Evolutionary conservation across 106 monocot species (phyloP), one percentile per base, ranked within the genome.

Genomic region (Triglochin maritima): DNA sequence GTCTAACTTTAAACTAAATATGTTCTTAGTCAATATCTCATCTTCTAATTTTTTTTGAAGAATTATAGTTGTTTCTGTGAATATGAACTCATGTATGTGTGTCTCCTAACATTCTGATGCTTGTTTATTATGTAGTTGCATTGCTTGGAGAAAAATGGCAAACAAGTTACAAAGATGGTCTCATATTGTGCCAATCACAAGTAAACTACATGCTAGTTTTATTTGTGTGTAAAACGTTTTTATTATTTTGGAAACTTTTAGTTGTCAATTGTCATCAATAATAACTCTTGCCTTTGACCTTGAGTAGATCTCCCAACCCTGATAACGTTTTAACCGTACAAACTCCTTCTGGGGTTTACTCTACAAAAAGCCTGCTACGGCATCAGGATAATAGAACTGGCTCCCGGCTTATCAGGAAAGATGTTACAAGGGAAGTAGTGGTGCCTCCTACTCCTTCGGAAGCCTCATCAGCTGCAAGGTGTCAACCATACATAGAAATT

Each of bases 131-230:
- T 81, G 53, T 84, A 98, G 98, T 71, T 98, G 75, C 98, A 82
- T 60, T 83, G 77, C 68, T 75, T 74, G 47, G 88, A 83, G 65
- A 91, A 67, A 71, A 87, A 86, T 70, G 85, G 88, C 72, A 87
- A 73, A 62, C 88, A 92, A 63, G 79, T 82, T 56, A 86, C 88
- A 70, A 88, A 82, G 65, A 84, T 86, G 83, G 74, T 92, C 47
- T 92, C 98, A n/a, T 92, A 98, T 69, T 98, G 98, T 72, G 69
- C 84, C 13, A 62, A 82, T 71, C 98, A 98, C 67, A 80, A 86
- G 98, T 98, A 76, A 72, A 48, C 66, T 15, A 3, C 46, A 49
- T 12, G 13, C 13, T 58, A 58, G 5, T 13, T 69, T 59, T 50
- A 14, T 17, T 62, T 16, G 6, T 59, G 17, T 59, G 17, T 6